Percentiles rank a stretch among this genome's conserved stretches.
Evolutionary conservation across 306 rosid genomes (phyloP).

Genomic region (Vigna reflexopilosa): DNA sequence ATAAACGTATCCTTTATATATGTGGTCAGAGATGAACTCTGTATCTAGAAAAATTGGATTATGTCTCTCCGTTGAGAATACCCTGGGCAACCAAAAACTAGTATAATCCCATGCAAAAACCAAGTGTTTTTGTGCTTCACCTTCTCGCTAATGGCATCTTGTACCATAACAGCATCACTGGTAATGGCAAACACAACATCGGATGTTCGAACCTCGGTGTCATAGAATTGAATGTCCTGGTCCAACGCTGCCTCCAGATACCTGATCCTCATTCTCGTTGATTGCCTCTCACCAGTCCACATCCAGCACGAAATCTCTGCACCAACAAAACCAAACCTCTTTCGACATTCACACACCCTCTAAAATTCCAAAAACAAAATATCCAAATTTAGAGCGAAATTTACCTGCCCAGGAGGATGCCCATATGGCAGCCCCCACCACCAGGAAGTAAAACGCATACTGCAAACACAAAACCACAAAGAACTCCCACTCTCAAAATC

Average conservation of each 20-base stretch:
- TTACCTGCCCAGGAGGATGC: conserved; percentile 95
- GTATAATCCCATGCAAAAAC: conserved; percentile 11
- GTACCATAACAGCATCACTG: conserved; percentile 87
- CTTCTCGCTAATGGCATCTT: conserved; percentile 96
- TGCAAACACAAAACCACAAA: conserved; percentile 47
- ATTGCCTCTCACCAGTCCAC: conserved; percentile 94
- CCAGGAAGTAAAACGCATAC: conserved; percentile 89
- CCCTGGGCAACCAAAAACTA: background rate
- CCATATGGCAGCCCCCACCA: conserved; percentile 97
- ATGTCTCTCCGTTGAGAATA: background rate
- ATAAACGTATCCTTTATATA: background rate
- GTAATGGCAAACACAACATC: conserved; percentile 90
- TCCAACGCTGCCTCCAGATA: conserved; percentile 82
- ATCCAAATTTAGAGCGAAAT: background rate
- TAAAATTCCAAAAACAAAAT: background rate
- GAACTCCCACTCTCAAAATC: conserved; percentile 6
- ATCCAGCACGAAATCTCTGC: conserved; percentile 96
- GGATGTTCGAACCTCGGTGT: conserved; percentile 86
- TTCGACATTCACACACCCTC: conserved; percentile 22
- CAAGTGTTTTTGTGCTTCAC: conserved; percentile 48
- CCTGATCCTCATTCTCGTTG: conserved; percentile 87
- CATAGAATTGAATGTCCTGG: conserved; percentile 87
- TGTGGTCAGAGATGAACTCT: background rate
- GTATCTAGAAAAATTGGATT: background rate
- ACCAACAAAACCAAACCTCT: conserved; percentile 26